These are phyloP conservation scores for Sicyos baderoa DNA, from an alignment of 306 rosid genomes.

Conservation along the genomic window DNA sequence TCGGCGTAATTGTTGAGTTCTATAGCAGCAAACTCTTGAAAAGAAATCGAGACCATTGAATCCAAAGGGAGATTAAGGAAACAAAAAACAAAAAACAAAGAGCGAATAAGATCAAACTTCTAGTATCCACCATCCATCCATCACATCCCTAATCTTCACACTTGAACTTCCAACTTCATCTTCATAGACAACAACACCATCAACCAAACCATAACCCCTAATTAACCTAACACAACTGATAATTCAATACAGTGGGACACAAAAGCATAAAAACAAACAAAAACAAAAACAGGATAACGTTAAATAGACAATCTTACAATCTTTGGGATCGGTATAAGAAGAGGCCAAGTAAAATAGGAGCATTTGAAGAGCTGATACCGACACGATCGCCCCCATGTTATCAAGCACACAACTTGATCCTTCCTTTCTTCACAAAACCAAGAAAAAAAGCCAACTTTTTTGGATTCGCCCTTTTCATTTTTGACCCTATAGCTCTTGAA, in stretches of 20 bases:
- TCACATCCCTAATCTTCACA: too few species aligned
- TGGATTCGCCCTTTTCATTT: background rate
- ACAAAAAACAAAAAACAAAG: too few species aligned
- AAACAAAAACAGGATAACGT: background rate
- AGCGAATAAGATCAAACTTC: too few species aligned
- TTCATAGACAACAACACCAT: too few species aligned
- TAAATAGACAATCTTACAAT: constrained; percentile 9
- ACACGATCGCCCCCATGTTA: background rate
- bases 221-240: background rate
- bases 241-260: background rate
- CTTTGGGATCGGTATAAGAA: background rate
- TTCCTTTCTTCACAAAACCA: background rate
- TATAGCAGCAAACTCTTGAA: too few species aligned
- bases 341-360: background rate
- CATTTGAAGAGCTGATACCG: background rate
- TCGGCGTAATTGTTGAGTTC: too few species aligned
- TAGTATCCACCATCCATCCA: too few species aligned
- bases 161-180: too few species aligned
- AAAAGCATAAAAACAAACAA: background rate
- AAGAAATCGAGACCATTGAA: too few species aligned
- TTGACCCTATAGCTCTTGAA: constrained; percentile 9
- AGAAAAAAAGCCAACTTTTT: background rate
- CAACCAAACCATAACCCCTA: background rate
- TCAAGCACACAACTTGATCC: background rate
- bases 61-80: too few species aligned